Conservation (phyloP, 352 stramenopile genomes). For the Phytopythium litorale region DNA sequence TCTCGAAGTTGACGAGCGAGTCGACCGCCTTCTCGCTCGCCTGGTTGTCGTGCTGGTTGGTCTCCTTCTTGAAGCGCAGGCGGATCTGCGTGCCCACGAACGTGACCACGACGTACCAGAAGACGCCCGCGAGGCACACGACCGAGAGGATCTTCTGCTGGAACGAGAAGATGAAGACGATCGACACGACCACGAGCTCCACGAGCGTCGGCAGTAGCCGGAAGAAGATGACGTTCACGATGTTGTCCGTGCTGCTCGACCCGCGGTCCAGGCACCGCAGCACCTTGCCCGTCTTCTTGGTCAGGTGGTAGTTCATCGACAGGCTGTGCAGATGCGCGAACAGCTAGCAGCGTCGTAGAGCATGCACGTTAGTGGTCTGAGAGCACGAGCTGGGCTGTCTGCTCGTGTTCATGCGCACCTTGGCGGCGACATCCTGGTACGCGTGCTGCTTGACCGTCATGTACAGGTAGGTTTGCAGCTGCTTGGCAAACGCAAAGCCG, state of each 20-base stretch:
- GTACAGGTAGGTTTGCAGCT: constrained; percentile 92
- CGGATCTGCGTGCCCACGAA: constrained; percentile 66
- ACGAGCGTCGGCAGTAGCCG: constrained; percentile 92
- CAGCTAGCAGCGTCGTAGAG: constrained; percentile 26
- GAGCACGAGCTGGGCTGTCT: neutral
- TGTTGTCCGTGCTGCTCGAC: constrained; percentile 82
- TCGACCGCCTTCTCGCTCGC: constrained; percentile 95
- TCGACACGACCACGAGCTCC: constrained; percentile 93
- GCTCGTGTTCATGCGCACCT: constrained; percentile 23
- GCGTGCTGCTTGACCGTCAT: constrained; percentile 95
- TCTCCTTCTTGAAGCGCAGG: constrained; percentile 90
- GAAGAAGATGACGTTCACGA: constrained; percentile 97
- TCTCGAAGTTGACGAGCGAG: constrained; percentile 97
- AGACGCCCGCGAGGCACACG: constrained; percentile 89
- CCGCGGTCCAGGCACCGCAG: constrained; percentile 89
- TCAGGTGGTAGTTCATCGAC: constrained; percentile 96
- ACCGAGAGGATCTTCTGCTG: constrained; percentile 86
- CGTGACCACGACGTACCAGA: constrained; percentile 92
- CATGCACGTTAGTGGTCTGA: neutral
- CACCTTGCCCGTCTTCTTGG: constrained; percentile 96
- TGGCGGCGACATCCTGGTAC: constrained; percentile 93
- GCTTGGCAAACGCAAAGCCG: constrained; percentile 86
- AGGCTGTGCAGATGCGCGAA: constrained; percentile 95
- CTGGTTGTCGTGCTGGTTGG: constrained; percentile 95
- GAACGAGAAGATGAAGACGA: constrained; percentile 91